Evolutionary conservation across 148 eudicot species (phyloP).

Genomic region (Heliosperma pusillum): DNA sequence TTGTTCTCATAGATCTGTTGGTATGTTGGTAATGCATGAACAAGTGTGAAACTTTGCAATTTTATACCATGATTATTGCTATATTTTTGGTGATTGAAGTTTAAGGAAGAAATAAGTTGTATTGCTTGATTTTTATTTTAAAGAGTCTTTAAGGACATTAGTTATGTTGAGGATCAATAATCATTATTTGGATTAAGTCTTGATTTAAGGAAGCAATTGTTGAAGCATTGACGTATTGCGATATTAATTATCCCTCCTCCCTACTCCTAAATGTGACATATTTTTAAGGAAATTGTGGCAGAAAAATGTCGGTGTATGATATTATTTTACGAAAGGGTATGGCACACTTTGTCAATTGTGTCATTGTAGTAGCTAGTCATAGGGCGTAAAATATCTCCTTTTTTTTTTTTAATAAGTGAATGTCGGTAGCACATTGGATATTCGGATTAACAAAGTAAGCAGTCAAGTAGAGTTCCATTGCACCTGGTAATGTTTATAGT

Average conservation of each 20-base stretch:
- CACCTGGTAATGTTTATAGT: background rate
- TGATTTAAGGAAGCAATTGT: background rate
- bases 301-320: constrained; percentile 1
- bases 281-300: background rate
- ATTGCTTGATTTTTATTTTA: background rate
- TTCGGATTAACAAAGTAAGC: background rate
- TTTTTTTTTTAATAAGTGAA: background rate
- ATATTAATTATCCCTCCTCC: background rate
- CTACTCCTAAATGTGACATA: background rate
- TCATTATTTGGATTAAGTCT: background rate
- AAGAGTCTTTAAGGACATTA: background rate
- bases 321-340: background rate
- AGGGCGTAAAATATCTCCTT: background rate
- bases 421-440: background rate
- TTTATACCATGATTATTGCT: constrained; percentile 6
- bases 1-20: constrained; percentile 20
- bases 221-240: background rate
- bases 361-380: background rate
- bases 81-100: background rate
- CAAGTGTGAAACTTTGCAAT: constrained; percentile 9
- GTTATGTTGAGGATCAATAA: background rate
- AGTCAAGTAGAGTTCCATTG: background rate
- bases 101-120: background rate
- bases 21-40: constrained; percentile 6
- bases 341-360: background rate